Evolutionary conservation across 192 early-diverging fungal species (phyloP).

Genomic region (Coemansia sp.): DNA sequence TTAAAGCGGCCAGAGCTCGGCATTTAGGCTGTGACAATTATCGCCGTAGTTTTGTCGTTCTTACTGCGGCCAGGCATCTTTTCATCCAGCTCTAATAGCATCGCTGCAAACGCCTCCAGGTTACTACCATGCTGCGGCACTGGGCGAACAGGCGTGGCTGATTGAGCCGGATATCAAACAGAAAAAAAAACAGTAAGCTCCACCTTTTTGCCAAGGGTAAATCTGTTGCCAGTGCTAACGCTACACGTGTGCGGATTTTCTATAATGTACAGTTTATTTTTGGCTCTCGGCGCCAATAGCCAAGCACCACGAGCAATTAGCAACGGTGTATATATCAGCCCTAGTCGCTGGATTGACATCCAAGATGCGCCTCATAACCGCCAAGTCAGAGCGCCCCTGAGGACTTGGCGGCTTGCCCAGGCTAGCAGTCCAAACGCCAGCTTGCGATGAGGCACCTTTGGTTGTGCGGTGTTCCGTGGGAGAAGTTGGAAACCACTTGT

Average conservation of each 20-base stretch:
- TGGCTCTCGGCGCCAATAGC: slow-evolving; percentile 6
- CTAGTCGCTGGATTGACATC: slow-evolving; percentile 26
- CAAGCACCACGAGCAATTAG: slow-evolving; percentile 25
- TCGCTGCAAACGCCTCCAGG: not conserved
- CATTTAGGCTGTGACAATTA: not conserved
- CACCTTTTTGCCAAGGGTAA: not conserved
- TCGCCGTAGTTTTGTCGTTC: not conserved
- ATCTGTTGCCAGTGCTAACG: not conserved
- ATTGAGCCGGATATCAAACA: not conserved
- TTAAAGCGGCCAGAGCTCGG: not conserved
- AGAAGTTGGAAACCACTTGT: slow-evolving; percentile 24
- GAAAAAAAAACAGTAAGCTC: not conserved
- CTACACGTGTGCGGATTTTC: not conserved
- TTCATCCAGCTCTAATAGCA: not conserved
- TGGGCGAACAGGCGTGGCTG: not conserved
- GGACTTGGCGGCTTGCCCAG: not conserved
- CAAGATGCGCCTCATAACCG: slow-evolving; percentile 19
- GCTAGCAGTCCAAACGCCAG: not conserved
- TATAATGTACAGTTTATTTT: not conserved
- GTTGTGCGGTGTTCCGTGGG: not conserved
- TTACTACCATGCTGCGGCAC: not conserved
- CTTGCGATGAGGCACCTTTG: not conserved
- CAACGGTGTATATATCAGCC: slow-evolving; percentile 23
- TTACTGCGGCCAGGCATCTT: not conserved
- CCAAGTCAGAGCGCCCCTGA: not conserved